phyloP scores from a whole-genome alignment of 768 basidiomycete species.

The Xerocomus brunneocitrinus region DNA sequence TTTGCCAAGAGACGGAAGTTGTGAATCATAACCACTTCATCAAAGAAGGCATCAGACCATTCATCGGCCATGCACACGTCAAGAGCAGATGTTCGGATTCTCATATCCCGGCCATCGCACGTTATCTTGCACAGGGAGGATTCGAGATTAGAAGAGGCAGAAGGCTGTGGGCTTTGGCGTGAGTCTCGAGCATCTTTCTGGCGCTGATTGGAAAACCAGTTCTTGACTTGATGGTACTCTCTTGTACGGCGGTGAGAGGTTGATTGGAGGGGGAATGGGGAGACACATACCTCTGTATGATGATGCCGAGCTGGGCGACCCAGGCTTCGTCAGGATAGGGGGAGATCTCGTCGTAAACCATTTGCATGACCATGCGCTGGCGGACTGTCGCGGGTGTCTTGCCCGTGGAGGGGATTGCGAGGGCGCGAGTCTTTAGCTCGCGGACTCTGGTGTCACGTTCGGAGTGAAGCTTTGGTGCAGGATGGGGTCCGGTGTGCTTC shows the following conservation, averaged over 20 bases:
- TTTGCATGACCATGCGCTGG: slow-evolving; percentile 54
- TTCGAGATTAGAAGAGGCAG: slow-evolving; percentile 31
- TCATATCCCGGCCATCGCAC: slow-evolving; percentile 39
- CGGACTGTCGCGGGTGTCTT: slow-evolving; percentile 49
- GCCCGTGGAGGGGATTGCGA: slow-evolving; percentile 32
- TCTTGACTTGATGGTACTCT: slow-evolving; percentile 58
- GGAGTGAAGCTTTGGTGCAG: slow-evolving; percentile 19
- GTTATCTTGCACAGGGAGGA: slow-evolving; percentile 33
- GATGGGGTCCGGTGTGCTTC: slow-evolving; percentile 19
- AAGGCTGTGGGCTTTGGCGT: slow-evolving; percentile 32
- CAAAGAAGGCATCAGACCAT: slow-evolving; percentile 61
- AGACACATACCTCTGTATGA: slow-evolving; percentile 46
- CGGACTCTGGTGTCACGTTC: slow-evolving; percentile 31
- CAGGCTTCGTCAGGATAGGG: slow-evolving; percentile 61
- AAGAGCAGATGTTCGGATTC: slow-evolving; percentile 47
- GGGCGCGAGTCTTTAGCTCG: slow-evolving; percentile 28
- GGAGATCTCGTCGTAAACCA: slow-evolving; percentile 63
- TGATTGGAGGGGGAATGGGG: not conserved
- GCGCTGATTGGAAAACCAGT: slow-evolving; percentile 66
- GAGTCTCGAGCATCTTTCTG: slow-evolving; percentile 41
- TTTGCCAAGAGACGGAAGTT: slow-evolving; percentile 41
- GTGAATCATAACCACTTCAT: slow-evolving; percentile 57
- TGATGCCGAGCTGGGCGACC: slow-evolving; percentile 54
- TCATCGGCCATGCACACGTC: slow-evolving; percentile 39
- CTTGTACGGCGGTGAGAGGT: slow-evolving; percentile 27